Evolutionary conservation across 495 filamentous ascomycete species (phyloP).

Genomic region (Penicillium coffeae): DNA sequence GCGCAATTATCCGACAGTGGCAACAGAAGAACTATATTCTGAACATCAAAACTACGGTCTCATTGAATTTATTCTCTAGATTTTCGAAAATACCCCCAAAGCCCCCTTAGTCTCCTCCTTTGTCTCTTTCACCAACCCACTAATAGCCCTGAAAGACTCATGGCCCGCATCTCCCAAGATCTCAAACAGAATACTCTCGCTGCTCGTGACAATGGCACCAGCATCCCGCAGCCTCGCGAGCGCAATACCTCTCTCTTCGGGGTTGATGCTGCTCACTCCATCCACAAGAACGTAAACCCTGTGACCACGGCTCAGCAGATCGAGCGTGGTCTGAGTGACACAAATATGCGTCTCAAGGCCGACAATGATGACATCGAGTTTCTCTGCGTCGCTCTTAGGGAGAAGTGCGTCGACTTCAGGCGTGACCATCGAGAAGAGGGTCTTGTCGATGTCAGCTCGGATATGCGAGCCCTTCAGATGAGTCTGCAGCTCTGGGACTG

Average conservation of each 20-base stretch:
- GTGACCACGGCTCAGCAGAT: slow-evolving; percentile 70
- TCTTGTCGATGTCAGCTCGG: slow-evolving; percentile 71
- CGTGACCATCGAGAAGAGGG: slow-evolving; percentile 79
- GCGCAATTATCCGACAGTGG: not conserved
- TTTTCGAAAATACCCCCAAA: slow-evolving; percentile 64
- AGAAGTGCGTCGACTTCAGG: slow-evolving; percentile 39
- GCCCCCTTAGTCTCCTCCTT: slow-evolving; percentile 60
- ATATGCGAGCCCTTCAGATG: slow-evolving; percentile 38
- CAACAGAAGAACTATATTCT: not conserved
- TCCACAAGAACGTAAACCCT: slow-evolving; percentile 88
- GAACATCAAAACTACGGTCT: too few relatives aligned
- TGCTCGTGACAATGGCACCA: slow-evolving; percentile 78
- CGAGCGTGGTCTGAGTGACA: slow-evolving; percentile 86
- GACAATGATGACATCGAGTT: slow-evolving; percentile 47
- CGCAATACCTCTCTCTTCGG: slow-evolving; percentile 75
- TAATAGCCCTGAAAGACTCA: slow-evolving; percentile 64
- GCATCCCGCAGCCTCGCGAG: slow-evolving; percentile 68
- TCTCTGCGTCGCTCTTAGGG: slow-evolving; percentile 14
- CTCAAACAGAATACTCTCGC: slow-evolving; percentile 91
- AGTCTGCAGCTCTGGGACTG: slow-evolving; percentile 61
- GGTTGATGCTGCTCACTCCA: slow-evolving; percentile 81
- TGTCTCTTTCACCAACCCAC: slow-evolving; percentile 74
- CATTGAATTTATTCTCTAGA: too few relatives aligned
- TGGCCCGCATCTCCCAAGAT: slow-evolving; percentile 82
- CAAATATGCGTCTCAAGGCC: slow-evolving; percentile 96